Percentiles rank a stretch among this genome's conserved stretches.
phyloP scores from a whole-genome alignment of 1,284 basidiomycete species.

The Naganishia liquefaciens region DNA sequence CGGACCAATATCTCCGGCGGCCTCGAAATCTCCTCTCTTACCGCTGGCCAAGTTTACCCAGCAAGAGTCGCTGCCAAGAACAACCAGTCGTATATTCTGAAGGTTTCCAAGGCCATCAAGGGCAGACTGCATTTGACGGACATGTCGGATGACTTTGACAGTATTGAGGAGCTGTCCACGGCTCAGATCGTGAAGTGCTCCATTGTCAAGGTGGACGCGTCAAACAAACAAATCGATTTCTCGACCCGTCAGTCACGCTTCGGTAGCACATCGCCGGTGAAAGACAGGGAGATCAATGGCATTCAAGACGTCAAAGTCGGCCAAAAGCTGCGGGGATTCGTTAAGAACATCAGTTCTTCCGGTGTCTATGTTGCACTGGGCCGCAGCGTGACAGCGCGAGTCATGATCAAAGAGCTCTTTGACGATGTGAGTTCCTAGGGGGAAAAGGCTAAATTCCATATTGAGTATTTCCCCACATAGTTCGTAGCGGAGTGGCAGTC shows the following conservation, averaged over 20 bases:
- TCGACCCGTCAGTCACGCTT: conserved; percentile 76
- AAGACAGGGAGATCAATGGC: conserved; percentile 70
- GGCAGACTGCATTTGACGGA: conserved; percentile 81
- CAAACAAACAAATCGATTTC: conserved; percentile 69
- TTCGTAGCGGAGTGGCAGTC: conserved; percentile 94
- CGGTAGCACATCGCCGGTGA: conserved; percentile 53
- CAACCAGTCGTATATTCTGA: conserved; percentile 68
- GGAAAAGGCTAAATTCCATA: conserved; percentile 16
- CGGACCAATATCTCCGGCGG: conserved; percentile 53
- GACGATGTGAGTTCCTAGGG: conserved; percentile 65
- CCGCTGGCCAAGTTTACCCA: conserved; percentile 69
- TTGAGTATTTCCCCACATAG: conserved; percentile 53
- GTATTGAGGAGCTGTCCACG: conserved; percentile 50
- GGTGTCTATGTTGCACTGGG: conserved; percentile 91
- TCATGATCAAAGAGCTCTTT: conserved; percentile 91
- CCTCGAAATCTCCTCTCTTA: conserved; percentile 61
- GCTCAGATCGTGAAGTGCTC: conserved; percentile 65
- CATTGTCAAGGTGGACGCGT: conserved; percentile 68
- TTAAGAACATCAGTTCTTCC: conserved; percentile 77
- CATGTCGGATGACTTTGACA: conserved; percentile 69
- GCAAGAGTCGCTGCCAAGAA: conserved; percentile 74
- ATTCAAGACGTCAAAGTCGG: conserved; percentile 71
- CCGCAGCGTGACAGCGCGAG: conserved; percentile 77
- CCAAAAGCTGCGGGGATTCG: conserved; percentile 76
- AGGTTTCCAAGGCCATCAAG: conserved; percentile 67